These are phyloP conservation scores for Fusarium sp. DNA, from an alignment of 2,329 filamentous ascomycete genomes.

Conservation along the genomic window DNA sequence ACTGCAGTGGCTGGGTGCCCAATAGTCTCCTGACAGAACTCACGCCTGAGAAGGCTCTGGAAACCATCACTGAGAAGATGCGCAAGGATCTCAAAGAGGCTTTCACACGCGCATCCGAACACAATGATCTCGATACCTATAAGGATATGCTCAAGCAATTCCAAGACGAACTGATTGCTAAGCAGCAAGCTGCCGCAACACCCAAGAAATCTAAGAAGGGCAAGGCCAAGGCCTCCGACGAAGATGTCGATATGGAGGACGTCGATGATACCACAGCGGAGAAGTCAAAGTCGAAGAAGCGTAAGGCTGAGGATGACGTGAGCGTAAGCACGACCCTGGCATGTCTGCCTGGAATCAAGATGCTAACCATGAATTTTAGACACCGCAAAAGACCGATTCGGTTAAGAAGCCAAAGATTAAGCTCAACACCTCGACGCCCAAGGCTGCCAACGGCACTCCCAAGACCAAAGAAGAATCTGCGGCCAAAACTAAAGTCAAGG, in stretches of 20 bases:
- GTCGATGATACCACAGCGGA: conserved; percentile 62
- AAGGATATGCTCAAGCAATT: conserved; percentile 81
- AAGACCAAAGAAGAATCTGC: conserved; percentile 68
- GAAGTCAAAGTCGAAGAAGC: conserved; percentile 80
- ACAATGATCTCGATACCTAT: conserved; percentile 82
- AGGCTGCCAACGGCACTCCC: conserved; percentile 33
- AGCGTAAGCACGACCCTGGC: conserved; percentile 54
- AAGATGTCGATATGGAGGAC: conserved; percentile 72
- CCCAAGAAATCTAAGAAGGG: conserved; percentile 58
- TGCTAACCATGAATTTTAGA: conserved; percentile 53
- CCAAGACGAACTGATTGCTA: conserved; percentile 71
- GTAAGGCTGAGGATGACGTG: conserved; percentile 85
- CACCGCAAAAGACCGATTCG: conserved; percentile 69
- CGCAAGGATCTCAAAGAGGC: conserved; percentile 82
- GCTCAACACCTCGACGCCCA: conserved; percentile 62
- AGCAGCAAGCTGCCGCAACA: conserved; percentile 54
- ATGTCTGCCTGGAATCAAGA: neutral
- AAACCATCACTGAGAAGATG: conserved; percentile 79
- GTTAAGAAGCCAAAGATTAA: conserved; percentile 77
- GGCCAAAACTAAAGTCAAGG: conserved; percentile 64
- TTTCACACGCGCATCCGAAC: conserved; percentile 82
- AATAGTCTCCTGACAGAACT: conserved; percentile 86
- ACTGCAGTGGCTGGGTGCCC: conserved; percentile 84
- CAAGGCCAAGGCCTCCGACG: conserved; percentile 65
- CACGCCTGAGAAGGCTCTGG: conserved; percentile 76